Conservation (phyloP, 192 early-diverging fungal genomes). For the Umbelopsis vinacea region DNA sequence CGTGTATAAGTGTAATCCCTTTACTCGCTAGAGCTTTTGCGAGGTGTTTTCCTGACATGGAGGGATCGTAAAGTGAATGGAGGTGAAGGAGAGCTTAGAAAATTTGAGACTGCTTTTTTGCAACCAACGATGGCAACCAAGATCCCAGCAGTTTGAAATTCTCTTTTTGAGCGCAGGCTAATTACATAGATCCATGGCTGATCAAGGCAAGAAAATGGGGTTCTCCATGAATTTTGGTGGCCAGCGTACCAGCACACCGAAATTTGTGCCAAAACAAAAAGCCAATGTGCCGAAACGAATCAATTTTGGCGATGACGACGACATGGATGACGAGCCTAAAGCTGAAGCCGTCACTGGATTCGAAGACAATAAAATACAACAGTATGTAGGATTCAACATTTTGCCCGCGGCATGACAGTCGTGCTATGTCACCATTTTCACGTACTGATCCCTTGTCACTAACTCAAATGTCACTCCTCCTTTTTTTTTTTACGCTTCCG, state of each 20-base stretch:
- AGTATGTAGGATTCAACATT: constrained; percentile 32
- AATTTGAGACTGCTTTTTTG: constrained; percentile 1
- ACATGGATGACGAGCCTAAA: constrained; percentile 31
- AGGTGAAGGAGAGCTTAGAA: neutral
- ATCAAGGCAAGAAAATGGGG: constrained; percentile 19
- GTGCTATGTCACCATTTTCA: no score
- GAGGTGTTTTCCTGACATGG: neutral
- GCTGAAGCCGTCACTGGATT: constrained; percentile 51
- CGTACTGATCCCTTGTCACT: neutral
- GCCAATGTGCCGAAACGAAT: constrained; percentile 22
- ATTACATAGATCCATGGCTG: constrained; percentile 1
- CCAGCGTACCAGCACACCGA: constrained; percentile 5
- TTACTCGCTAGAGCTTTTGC: neutral
- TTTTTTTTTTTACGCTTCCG: neutral
- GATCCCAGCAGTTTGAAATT: neutral
- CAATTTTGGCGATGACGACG: constrained; percentile 47
- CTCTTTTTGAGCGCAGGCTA: neutral
- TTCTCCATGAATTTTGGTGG: constrained; percentile 15
- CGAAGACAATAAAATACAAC: constrained; percentile 51
- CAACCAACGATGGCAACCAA: neutral
- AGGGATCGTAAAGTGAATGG: neutral
- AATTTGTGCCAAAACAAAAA: constrained; percentile 2
- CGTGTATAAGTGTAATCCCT: constrained; percentile 20
- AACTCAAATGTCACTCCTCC: neutral
- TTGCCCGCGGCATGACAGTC: no score